These are phyloP conservation scores for Daedaleopsis nitida DNA, from an alignment of 768 basidiomycete genomes.

Conservation along the genomic window DNA sequence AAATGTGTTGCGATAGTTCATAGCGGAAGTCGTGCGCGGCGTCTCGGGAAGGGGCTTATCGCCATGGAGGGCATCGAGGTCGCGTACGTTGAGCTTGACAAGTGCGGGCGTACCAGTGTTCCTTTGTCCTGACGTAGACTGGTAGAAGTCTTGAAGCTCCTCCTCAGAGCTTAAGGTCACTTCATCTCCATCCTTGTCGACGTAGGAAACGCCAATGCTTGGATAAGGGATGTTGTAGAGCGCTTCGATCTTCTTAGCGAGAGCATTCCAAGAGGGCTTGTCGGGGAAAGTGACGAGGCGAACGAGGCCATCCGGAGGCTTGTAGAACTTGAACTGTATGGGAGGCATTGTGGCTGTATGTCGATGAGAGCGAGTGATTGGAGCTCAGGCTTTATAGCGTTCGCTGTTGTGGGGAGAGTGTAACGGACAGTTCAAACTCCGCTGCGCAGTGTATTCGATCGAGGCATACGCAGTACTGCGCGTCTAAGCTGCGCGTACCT, in stretches of 20 bases:
- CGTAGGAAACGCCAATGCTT: slow-evolving; percentile 67
- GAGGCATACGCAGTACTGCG: slow-evolving; percentile 4
- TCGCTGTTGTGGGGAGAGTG: neutral
- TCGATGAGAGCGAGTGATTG: slow-evolving; percentile 15
- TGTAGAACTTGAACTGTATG: slow-evolving; percentile 67
- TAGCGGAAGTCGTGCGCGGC: slow-evolving; percentile 28
- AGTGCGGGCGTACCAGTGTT: slow-evolving; percentile 26
- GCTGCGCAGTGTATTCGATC: slow-evolving; percentile 24
- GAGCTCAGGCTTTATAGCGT: slow-evolving; percentile 11
- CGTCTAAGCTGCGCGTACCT: slow-evolving; percentile 17
- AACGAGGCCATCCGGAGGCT: slow-evolving; percentile 51
- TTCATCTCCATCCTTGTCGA: slow-evolving; percentile 73
- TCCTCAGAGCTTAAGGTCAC: slow-evolving; percentile 77
- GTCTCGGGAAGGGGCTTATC: slow-evolving; percentile 35
- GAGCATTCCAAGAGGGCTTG: slow-evolving; percentile 55
- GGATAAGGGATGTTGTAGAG: slow-evolving; percentile 58
- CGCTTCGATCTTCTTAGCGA: slow-evolving; percentile 57
- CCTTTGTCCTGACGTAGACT: slow-evolving; percentile 26
- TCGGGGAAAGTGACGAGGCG: slow-evolving; percentile 58
- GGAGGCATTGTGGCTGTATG: slow-evolving; percentile 41
- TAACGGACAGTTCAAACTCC: slow-evolving; percentile 20
- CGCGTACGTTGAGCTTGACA: slow-evolving; percentile 65
- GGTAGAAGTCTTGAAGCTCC: slow-evolving; percentile 76
- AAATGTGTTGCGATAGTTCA: slow-evolving; percentile 58
- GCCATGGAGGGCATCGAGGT: slow-evolving; percentile 45